Percentiles rank a stretch among this genome's conserved stretches.
Conservation (phyloP, 495 filamentous ascomycete genomes). For the Daldinia childiae region DNA sequence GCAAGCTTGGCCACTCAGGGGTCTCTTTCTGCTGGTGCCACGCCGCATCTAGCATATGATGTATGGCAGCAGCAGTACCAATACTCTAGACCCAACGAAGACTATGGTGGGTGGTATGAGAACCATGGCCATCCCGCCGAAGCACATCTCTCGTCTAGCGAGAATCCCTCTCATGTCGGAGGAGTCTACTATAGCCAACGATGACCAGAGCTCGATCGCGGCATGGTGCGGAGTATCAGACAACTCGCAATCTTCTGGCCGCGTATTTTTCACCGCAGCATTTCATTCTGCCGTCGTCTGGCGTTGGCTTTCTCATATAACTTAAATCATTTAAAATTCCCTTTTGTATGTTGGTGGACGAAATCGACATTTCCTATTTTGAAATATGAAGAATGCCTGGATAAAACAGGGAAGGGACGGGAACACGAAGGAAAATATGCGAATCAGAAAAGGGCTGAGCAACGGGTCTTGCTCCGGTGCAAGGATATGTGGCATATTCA, state of each 20-base stretch:
- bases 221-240: slow-evolving; percentile 8
- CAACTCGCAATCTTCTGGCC: slow-evolving; percentile 3
- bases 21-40: slow-evolving; percentile 55
- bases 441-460: slow-evolving; percentile 19
- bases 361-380: slow-evolving; percentile 11
- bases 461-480: slow-evolving; percentile 7
- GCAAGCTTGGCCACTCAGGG: slow-evolving; percentile 46
- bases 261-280: background rate
- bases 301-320: background rate
- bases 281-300: slow-evolving; percentile 5
- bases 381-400: slow-evolving; percentile 8
- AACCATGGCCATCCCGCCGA: slow-evolving; percentile 44
- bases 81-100: slow-evolving; percentile 50
- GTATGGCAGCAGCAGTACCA: slow-evolving; percentile 57
- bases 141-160: slow-evolving; percentile 42
- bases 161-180: slow-evolving; percentile 42
- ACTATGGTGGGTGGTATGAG: slow-evolving; percentile 56
- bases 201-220: slow-evolving; percentile 15
- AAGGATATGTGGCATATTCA: slow-evolving; percentile 30
- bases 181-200: slow-evolving; percentile 47
- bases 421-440: background rate
- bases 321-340: background rate
- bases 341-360: background rate
- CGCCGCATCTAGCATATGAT: slow-evolving; percentile 51
- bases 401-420: slow-evolving; percentile 3